These are phyloP conservation scores for Magnolia officinalis DNA, from an alignment of 164 flowering plant genomes.

Conservation along the genomic window DNA sequence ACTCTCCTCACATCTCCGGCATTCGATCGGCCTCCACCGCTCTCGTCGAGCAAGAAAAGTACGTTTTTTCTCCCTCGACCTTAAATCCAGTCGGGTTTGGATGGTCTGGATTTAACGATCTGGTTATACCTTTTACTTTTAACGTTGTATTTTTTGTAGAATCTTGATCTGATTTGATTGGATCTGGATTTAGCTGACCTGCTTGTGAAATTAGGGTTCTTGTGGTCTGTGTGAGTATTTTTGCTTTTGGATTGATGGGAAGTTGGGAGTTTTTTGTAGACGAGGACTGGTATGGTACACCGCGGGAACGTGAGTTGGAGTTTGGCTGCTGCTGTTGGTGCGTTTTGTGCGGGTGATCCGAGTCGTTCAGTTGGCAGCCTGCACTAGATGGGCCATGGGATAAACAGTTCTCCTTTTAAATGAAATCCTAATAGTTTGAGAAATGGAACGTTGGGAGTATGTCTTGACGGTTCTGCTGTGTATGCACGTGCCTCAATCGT, in stretches of 20 bases:
- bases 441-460: too few relatives aligned
- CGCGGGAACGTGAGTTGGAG: too few relatives aligned
- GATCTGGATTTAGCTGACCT: background rate
- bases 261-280: too few relatives aligned
- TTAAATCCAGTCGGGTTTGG: background rate
- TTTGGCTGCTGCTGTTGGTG: too few relatives aligned
- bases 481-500: too few relatives aligned
- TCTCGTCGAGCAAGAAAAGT: conserved; percentile 84
- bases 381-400: too few relatives aligned
- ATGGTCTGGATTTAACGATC: background rate
- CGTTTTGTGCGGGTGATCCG: too few relatives aligned
- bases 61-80: conserved; percentile 7
- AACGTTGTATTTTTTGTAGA: background rate
- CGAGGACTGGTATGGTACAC: too few relatives aligned
- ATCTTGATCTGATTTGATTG: background rate
- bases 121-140: background rate
- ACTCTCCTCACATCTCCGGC: conserved; percentile 72
- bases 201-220: background rate
- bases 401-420: too few relatives aligned
- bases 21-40: conserved; percentile 64
- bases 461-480: too few relatives aligned
- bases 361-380: too few relatives aligned
- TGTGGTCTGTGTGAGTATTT: background rate
- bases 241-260: background rate
- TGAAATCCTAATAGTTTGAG: too few relatives aligned